Evolutionary conservation across 2,329 filamentous ascomycete species (phyloP), one percentile per base, ranked within the genome.

Genomic region (Periconia macrospinosa): DNA sequence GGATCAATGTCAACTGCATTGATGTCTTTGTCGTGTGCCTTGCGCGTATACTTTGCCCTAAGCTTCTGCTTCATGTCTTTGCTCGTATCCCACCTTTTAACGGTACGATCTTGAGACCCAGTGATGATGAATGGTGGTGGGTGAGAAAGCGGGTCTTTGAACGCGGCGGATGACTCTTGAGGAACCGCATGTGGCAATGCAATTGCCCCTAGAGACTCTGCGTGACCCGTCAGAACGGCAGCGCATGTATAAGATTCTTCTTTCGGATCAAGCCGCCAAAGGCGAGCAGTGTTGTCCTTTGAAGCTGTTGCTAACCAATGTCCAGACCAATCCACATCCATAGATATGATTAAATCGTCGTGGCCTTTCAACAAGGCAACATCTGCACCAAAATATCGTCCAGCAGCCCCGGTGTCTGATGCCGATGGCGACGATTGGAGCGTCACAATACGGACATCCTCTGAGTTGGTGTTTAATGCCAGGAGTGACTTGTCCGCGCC

Each of bases 11-110:
- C 91, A 47, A 99, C 84, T 2, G 94, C 92, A 66, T 99, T 99
- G 75, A 99, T 99, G 62, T 99, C 94, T 72, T 99, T 99, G 69
- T 99, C 94, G 75, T 99, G 94, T 1, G 94, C 94, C 74, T 97
- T 96, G 52, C 94, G 85, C 1, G 94, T 97, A 73, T 90, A 99
- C 5, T 87, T 76, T 41, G 91, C 91, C 62, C 86, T 79, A 10
- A 86, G 77, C 10, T 83, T 80, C 53, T 83, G 82, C 55, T 82
- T 83, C 45, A 77, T 73, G 23, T 71, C 71, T 53, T 73, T 71
- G 20, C 60, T 66, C 19, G 93, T 86, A 56, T 96, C 90, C 91
- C 94, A 97, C 62, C 89, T 87, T 78, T 99, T 99, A 63, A 99
- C 83, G 0, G 94, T 99, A 68, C 92, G 89, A 71, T 99, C 94